These are phyloP conservation scores for Cruciata laevipes DNA, from an alignment of 257 asterid species.

Conservation along the genomic window DNA sequence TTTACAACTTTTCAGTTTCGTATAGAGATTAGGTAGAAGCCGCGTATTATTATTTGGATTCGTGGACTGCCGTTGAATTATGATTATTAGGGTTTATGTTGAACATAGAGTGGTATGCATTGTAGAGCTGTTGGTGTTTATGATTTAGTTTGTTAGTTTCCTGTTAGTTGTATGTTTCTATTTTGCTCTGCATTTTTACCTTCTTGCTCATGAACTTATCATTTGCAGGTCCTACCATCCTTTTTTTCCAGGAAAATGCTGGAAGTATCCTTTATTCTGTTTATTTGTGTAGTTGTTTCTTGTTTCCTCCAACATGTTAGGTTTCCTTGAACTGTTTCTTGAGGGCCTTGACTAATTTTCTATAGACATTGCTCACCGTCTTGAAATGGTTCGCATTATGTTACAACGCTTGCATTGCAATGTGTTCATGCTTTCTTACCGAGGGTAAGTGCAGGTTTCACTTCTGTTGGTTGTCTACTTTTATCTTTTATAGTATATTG, in stretches of 20 bases:
- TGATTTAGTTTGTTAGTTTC: background rate
- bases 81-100: background rate
- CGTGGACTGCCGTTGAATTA: background rate
- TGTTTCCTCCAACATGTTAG: background rate
- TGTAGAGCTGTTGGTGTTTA: too few relatives aligned
- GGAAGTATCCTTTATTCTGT: conserved; percentile 85
- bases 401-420: conserved; percentile 86
- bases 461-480: background rate
- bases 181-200: background rate
- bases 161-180: background rate
- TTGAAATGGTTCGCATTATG: conserved; percentile 89
- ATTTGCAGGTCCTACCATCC: conserved; percentile 88
- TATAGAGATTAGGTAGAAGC: background rate
- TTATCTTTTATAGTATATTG: conserved; percentile 2
- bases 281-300: background rate
- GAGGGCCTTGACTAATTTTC: conserved; percentile 46
- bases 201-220: conserved; percentile 6
- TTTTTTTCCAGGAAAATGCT: conserved; percentile 99
- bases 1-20: background rate
- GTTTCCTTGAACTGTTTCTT: background rate
- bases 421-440: conserved; percentile 95
- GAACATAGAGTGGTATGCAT: background rate
- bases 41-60: background rate
- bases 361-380: conserved; percentile 95
- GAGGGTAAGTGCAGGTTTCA: conserved; percentile 56